Base-by-base conservation (phyloP, 345 rosid genomes). In the Crucihimalaya himalaica region DNA sequence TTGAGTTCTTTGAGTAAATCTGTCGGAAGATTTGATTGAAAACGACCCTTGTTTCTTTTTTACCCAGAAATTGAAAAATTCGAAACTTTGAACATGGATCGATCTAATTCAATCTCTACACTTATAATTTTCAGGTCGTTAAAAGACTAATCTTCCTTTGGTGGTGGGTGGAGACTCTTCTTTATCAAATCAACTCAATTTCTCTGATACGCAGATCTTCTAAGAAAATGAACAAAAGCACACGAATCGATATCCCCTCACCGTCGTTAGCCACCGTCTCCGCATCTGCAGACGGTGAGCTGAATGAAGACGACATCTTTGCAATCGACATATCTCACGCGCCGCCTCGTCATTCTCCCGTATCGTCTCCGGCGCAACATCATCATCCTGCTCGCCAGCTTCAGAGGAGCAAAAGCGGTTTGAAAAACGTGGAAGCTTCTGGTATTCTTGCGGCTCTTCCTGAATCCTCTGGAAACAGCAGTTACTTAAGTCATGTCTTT, bases 371-470 rank as follows among this genome's bases (percentile, higher is more conserved):
- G n/a, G 53, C 60, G 4, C 46, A 52, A 6, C 61, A 60, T 23
- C 79, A 67, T 8, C 75, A 66, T 6, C 71, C 72, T 9, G 40
- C 71, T 40, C 70, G 70, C 23, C 81, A 76, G 48, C 71, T 67
- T 68, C 76, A 63, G 54, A 27, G 68, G 15, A 76, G 67, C 62
- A 81, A 62, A 63, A 69, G 78, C 78, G 60, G 66, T 74, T 78
- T 82, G 80, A 76, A 75, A 61, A 67, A 55, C 60, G 65, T 81
- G 43, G 89, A 86, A 25, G 83, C 80, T 50, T 89, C 84, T 57
- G 97, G 97, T 66, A 92, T 92, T 79, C 87, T 88, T 23, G 92
- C 96, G 0, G 98, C 89, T 25, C 83, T 89, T 9, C 88, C 87
- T 13, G 94, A 88, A 54, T 66, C 76, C 20, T 72, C 78, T 31